Percentiles rank a stretch among this genome's conserved stretches.
Conservation (phyloP, 345 rosid species). For the Laguncularia racemosa region DNA sequence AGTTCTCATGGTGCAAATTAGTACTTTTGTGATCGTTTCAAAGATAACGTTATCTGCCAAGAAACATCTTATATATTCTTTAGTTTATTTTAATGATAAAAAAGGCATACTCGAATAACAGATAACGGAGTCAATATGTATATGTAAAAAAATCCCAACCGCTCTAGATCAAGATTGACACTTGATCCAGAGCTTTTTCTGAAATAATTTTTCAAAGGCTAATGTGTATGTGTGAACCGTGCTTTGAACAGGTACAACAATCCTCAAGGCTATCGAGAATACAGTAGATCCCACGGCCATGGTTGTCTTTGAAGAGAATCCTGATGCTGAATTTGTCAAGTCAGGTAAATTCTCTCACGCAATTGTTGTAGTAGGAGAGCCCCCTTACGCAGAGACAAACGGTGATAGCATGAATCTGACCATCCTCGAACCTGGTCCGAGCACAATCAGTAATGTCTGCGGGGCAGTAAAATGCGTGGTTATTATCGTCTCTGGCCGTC, state of each 20-base stretch:
- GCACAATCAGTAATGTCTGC: conserved; percentile 40
- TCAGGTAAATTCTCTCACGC: conserved; percentile 33
- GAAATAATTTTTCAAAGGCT: no score
- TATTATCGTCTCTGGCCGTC: conserved; percentile 60
- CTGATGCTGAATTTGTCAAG: conserved; percentile 25
- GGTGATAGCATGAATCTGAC: conserved; percentile 52
- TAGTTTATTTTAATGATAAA: no score
- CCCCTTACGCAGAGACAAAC: conserved; percentile 50
- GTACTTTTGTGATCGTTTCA: conserved; percentile 1
- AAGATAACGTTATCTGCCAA: neutral
- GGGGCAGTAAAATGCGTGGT: conserved; percentile 44
- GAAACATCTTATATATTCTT: no score
- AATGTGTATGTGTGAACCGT: neutral
- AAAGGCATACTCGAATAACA: no score
- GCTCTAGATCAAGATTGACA: no score
- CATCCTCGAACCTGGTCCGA: conserved; percentile 42
- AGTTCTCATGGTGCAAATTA: neutral
- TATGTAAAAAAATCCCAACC: no score
- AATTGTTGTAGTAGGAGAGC: conserved; percentile 59
- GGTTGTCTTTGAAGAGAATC: conserved; percentile 41
- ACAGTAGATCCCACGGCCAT: conserved; percentile 44
- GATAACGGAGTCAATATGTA: no score
- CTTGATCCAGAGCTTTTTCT: no score
- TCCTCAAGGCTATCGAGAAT: conserved; percentile 44
- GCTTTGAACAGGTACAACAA: conserved; percentile 46